Base-by-base conservation (phyloP, 148 eudicot species). In the Silene uniflora region DNA sequence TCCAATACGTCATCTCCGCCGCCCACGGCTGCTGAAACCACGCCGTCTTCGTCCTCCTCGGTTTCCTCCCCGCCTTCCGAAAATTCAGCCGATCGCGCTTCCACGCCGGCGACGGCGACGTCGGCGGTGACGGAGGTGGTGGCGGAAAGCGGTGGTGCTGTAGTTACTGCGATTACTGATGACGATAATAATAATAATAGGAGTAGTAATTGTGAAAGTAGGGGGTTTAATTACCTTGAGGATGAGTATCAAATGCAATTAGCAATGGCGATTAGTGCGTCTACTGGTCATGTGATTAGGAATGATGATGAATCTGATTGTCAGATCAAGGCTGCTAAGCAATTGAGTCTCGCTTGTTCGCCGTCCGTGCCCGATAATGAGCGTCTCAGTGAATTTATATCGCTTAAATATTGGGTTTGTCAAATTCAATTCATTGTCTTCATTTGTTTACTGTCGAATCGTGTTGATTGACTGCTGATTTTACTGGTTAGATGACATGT, bases 241-340 rank as follows among this genome's bases (percentile, higher is more conserved):
- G 98, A 94, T 81, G 98, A 94, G 85, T 94, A 86, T 83, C 96
- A 94, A 83, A 85, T 94, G 63, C 96, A 94, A 71, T 85, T 94
- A 79, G 98, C 98, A 71, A 73, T 94, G 80, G 98, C 97, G 79
- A 83, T 94, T 10, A 94, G 97, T 59, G 97, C 86, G 5, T 94
- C 98, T 27, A 92, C 97, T 24, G 95, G 84, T 77, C 78, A 83
- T 2, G 96, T 82, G 68, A 69, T 81, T n/a, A 80, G 84, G 16
- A 85, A 84, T 4, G 97, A 95, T 27, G 83, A 89, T 5, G 96
- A 90, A 56, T 87, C 90, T 10, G 93, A 93, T n/a, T 18, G 73
- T 3, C 96, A 89, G 93, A 95, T 95, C 93, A 92, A 89, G 80
- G 97, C 91, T 5, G 97, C 96, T 7, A 89, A 89, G 79, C 89